Conservation (phyloP, 768 basidiomycete genomes). For the Pulveroboletus ravenelii region DNA sequence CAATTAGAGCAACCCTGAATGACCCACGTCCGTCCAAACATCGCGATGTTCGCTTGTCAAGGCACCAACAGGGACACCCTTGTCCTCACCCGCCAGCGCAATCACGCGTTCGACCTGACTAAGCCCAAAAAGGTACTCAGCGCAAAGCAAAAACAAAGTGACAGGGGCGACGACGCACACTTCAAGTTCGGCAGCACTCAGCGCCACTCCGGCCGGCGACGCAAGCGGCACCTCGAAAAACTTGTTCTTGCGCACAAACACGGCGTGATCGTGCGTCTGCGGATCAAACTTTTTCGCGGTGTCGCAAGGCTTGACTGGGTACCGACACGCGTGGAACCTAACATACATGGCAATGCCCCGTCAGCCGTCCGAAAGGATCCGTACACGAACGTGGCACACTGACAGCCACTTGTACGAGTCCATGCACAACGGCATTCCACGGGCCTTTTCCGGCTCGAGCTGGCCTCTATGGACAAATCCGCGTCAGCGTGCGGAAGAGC, state of each 20-base stretch:
- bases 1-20: conserved; percentile 25
- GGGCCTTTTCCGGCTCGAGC: conserved; percentile 85
- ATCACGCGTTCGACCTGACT: conserved; percentile 72
- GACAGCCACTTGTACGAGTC: conserved; percentile 91
- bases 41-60: conserved; percentile 89
- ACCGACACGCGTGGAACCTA: conserved; percentile 90
- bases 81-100: conserved; percentile 47
- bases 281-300: conserved; percentile 79
- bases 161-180: conserved; percentile 35
- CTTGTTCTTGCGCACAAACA: conserved; percentile 87
- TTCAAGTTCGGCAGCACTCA: conserved; percentile 81
- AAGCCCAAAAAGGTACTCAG: neutral
- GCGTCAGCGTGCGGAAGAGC: neutral
- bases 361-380: neutral
- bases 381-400: conserved; percentile 18
- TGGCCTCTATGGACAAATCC: conserved; percentile 44
- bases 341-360: neutral
- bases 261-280: conserved; percentile 74
- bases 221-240: conserved; percentile 81
- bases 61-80: conserved; percentile 61
- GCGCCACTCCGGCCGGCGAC: conserved; percentile 57
- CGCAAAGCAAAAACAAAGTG: neutral
- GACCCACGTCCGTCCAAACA: conserved; percentile 79
- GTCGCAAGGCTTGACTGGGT: conserved; percentile 80
- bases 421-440: conserved; percentile 81